Base-by-base conservation (phyloP, 495 filamentous ascomycete genomes). In the Tuber brumale region DNA sequence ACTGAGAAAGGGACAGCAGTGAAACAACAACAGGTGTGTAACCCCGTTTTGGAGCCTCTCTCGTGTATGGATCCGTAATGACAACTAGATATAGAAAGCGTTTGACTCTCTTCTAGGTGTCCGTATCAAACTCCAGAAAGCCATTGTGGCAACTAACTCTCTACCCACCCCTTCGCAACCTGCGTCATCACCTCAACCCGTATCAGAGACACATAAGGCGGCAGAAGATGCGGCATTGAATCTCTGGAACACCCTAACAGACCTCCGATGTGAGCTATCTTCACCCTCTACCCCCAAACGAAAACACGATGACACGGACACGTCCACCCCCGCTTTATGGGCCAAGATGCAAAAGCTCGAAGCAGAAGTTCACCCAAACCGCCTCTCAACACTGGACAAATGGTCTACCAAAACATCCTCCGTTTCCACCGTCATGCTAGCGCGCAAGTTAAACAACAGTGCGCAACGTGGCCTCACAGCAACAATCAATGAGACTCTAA, bases 81-180 rank as follows among this genome's bases (percentile, higher is more conserved):
- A 79, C 16, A 14, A 51, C 45, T 41, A 1, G 27, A 19, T 69
- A 39, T 51, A 81, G 73, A 89, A 89, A 72, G 90, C 90, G 18
- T 98, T 97, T 82, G 94, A 98, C 77, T 87, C 91, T 3, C 88
- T 98, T 4, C 88, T 99, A 31, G 94, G 95, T 84, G 88, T 91
- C 35, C 90, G 95, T 10, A 97, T 99, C 80, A 91, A 93, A 75
- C 85, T 99, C 12, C 95, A 99, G 81, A 97, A 97, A 83, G 92
- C 92, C 7, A 85, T 99, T 23, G 88, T 93, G 23, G 91, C 92
- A 3, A 88, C 90, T 27, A 97, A 97, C 81, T 90, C 94, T 9
- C 88, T 97, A 71, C 82, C 86, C n/a, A 80, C 85, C 0, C 74
- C 86, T 70, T 76, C 21, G 70, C 71, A 3, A 72, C 77, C 27